Evolutionary conservation across 257 asterid genomes (phyloP).

Genomic region (Nicotiana tabacum): DNA sequence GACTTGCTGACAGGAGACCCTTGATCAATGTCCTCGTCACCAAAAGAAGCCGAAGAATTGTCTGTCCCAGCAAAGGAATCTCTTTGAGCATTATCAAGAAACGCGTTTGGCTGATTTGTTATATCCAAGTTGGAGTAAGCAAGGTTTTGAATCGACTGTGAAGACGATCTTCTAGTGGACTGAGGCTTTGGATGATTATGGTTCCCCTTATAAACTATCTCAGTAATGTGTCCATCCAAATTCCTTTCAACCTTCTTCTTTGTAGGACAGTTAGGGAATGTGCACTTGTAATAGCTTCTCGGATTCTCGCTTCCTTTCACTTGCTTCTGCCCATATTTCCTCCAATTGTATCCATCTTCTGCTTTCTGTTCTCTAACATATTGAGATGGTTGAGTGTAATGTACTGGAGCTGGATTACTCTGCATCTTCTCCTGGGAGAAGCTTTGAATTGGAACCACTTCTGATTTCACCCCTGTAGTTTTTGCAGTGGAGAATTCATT

Average conservation of each 20-base stretch:
- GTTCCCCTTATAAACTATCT: conserved; percentile 80
- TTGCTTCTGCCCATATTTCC: conserved; percentile 82
- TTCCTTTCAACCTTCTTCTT: conserved; percentile 87
- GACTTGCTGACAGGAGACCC: conserved; percentile 67
- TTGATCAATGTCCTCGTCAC: conserved; percentile 76
- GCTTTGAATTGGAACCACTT: conserved; percentile 24
- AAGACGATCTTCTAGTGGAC: conserved; percentile 60
- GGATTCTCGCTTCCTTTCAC: conserved; percentile 91
- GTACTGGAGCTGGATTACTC: conserved; percentile 21
- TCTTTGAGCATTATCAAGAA: conserved; percentile 35
- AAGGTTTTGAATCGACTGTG: conserved; percentile 39
- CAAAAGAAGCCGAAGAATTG: conserved; percentile 74
- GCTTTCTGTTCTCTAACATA: conserved; percentile 65
- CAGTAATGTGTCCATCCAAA: conserved; percentile 76
- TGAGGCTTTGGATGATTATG: conserved; percentile 94
- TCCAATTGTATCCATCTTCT: conserved; percentile 88
- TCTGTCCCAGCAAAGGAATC: conserved; percentile 42
- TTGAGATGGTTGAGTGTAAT: conserved; percentile 41
- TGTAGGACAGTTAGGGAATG: conserved; percentile 69
- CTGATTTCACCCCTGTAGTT: conserved; percentile 14
- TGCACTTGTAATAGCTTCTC: conserved; percentile 82
- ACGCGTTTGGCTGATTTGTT: conserved; percentile 26
- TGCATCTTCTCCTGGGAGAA: conserved; percentile 31
- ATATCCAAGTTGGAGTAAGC: conserved; percentile 25
- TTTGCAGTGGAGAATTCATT: conserved; percentile 26